A percentile compares a stretch with the other conserved stretches of the same genome.
phyloP scores from a whole-genome alignment of 179 eudicot species.

The Spergularia azorica region DNA sequence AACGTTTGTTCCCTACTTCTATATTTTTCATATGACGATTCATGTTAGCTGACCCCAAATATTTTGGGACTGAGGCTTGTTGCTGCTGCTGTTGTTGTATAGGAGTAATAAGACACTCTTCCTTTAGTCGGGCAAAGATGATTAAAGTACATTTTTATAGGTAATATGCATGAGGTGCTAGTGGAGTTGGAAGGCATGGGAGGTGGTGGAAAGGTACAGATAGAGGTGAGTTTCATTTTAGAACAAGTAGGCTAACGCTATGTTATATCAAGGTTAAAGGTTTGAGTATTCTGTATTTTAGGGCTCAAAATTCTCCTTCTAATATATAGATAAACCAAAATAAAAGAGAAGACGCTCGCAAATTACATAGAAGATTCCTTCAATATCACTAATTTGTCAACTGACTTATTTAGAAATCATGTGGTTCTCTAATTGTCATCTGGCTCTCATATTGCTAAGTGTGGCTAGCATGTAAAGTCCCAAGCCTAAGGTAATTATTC shows the following conservation, averaged over 20 bases:
- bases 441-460: neutral
- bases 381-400: no score
- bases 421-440: neutral
- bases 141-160: conserved; percentile 44
- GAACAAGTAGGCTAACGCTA: conserved; percentile 8
- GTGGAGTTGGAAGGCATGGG: conserved; percentile 99
- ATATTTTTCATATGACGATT: no score
- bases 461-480: no score
- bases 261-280: neutral
- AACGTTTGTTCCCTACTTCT: no score
- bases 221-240: conserved; percentile 65
- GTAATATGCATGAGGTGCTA: conserved; percentile 71
- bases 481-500: no score
- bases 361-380: no score
- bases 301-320: neutral
- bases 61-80: no score
- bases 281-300: neutral
- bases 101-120: neutral
- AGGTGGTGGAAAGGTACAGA: conserved; percentile 92
- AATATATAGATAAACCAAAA: neutral
- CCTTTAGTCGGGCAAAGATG: conserved; percentile 9
- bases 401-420: neutral
- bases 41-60: no score
- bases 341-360: neutral
- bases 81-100: no score